Base-by-base conservation (phyloP, 202 grass and related monocot species). In the Bolboschoenoplectus hybrid region DNA sequence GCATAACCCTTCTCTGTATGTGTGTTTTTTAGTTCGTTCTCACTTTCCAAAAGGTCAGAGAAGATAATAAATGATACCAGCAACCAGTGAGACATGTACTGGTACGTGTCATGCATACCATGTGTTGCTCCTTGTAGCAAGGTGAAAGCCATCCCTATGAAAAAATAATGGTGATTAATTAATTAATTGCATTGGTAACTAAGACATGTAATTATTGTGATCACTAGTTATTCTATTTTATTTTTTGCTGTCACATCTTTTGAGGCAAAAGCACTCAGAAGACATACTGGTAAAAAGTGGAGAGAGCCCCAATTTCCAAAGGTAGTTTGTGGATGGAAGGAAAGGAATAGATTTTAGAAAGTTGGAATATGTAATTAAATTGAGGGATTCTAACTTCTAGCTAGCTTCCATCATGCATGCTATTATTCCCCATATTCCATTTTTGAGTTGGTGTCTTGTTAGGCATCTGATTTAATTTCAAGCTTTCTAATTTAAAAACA, bases 171-270 rank as follows among this genome's bases (percentile, higher is more conserved):
- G 3, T 11, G 6, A 76, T 36, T 76, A 76, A 51, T 53, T 75
- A 35, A 75, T 53, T 53, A 5, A 10, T 55, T 55, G 26, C 11
- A 3, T 41, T 79, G 36, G 52, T 60, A 79, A 74, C 70, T 7
- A 49, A 40, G 74, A 39, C n/a, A 50, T 57, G 74, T 79, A 79
- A 79, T 79, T 79, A 79, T 79, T 79, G 74, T 79, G 55, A 79
- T 79, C 74, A 58, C 74, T 79, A 58, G 34, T 58, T 56, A 9
- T 79, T 58, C 6, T 79, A 79, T 79, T 79, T 39, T 79, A 58
- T 57, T 58, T 40, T 8, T 2, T 57, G 26, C 26, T 26, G 74
- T 79, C 74, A 40, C 51, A 19, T 39, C 74, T 79, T 79, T 79
- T 58, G 74, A 79, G 74, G 74, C 34, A 58, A 79, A 79, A n/a